Base-by-base conservation (phyloP, 2,329 filamentous ascomycete species). In the Aspergillus glaucus region DNA sequence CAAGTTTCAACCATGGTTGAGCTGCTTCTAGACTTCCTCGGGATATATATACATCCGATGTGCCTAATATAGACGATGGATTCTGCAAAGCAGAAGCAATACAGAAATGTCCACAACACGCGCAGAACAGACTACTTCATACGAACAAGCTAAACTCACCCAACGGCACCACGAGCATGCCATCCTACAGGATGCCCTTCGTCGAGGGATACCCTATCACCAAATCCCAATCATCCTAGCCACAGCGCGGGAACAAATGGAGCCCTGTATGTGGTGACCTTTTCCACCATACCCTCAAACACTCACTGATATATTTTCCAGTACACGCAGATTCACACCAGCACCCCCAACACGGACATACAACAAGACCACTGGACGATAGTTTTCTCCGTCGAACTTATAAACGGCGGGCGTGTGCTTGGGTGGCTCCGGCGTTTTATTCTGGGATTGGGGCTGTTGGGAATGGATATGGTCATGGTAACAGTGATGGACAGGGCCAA, bases 151-250 rank as follows among this genome's bases (percentile, higher is more conserved):
- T 2, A 50, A 49, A 32, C 53, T 55, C 3, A 40, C 41, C 14
- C 28, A 30, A 34, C 53, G 53, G 9, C 44, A 37, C 0, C 24
- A 49, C 6, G 51, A 53, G 24, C 39, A 53, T 39, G 53, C 53
- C 2, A 6, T 50, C 15, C 26, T 53, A 2, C 43, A 34, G 4
- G 51, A 48, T 3, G 53, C 48, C 1, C 9, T 55, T n/a, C 22
- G 47, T 4, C 19, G 44, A 24, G 32, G 47, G 9, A 40, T 40
- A 14, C 37, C 37, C 10, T 12, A 19, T 12, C 15, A 40, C 19
- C 37, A 40, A 3, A 40, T 40, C 37, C 37, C 37, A 6, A 6
- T 40, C 12, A 12, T 40, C 12, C 37, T 40, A 10, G 37, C 37
- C 10, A 30, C 26, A 30, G 26, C 26, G 10, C 10, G 3, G 17